Percentiles rank a stretch among this genome's conserved stretches.
Conservation (phyloP, 2,329 filamentous ascomycete species). For the Parascedosporium putredinis region DNA sequence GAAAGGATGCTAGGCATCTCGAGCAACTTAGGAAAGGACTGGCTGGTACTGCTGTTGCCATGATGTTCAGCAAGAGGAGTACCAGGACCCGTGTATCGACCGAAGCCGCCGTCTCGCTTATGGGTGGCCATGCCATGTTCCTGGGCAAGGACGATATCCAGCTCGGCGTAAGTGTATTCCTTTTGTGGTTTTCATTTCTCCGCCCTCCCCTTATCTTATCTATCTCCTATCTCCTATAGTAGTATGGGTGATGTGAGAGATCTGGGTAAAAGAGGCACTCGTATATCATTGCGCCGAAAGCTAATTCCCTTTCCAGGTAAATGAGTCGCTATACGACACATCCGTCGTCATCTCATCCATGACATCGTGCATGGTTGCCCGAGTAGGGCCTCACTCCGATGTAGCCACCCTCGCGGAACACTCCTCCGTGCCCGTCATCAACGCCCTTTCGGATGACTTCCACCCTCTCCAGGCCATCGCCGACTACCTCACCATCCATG, state of each 20-base stretch:
- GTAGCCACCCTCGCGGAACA: conserved; percentile 59
- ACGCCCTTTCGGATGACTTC: conserved; percentile 79
- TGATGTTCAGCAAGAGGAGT: conserved; percentile 95
- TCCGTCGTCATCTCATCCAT: conserved; percentile 89
- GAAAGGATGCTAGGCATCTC: conserved; percentile 42
- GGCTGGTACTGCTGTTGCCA: conserved; percentile 70
- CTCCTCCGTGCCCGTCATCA: conserved; percentile 73
- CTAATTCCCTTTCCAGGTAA: conserved; percentile 46
- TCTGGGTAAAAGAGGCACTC: too few species aligned
- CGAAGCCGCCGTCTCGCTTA: conserved; percentile 75
- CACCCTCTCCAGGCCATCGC: conserved; percentile 92
- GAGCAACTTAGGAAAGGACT: conserved; percentile 51
- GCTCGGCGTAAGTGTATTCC: conserved; percentile 69
- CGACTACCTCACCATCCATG: conserved; percentile 83
- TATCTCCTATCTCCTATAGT: background rate
- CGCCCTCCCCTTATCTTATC: background rate
- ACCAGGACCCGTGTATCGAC: conserved; percentile 90
- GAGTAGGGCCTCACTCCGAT: conserved; percentile 68
- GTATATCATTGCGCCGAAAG: too few species aligned
- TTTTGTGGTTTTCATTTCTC: too few species aligned
- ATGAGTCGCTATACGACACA: conserved; percentile 91
- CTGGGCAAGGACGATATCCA: conserved; percentile 93
- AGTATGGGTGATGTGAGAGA: too few species aligned
- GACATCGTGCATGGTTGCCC: conserved; percentile 73
- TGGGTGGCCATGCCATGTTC: conserved; percentile 95